Evolutionary conservation across 345 rosid genomes (phyloP), one percentile per base, ranked within the genome.

Genomic region (Mallotus nudiflorus): DNA sequence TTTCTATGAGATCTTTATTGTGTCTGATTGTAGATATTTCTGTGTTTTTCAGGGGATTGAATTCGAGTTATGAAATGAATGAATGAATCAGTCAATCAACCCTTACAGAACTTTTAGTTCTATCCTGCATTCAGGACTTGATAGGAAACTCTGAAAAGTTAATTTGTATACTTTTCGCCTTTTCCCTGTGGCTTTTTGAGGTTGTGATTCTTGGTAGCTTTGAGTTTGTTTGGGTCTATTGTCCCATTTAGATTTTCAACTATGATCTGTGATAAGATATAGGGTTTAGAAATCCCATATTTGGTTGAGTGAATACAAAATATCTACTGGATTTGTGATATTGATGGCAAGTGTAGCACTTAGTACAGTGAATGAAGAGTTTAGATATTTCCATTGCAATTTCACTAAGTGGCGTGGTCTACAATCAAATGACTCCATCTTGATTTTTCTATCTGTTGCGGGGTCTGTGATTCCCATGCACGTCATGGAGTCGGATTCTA

Each of bases 401-500:
- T 62, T 77, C 55, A 53, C 68, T 24, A 42, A 9, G 9, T 29
- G 65, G 73, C 77, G 63, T 48, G 65, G 54, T 67, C 82, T 71
- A 69, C 58, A 29, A 28, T 69, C 78, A 48, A 77, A 77, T 53
- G 83, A 84, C 64, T 67, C 89, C 0, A 85, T 93, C 81, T 72
- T 85, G 62, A 74, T 89, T 55, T 90, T 82, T 77, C 83, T 90
- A 61, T 79, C 86, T 66, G 77, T 80, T 70, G 84, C 75, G 68
- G 89, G 87, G 28, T 85, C 96, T 69, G 25, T 89, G 77, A 80
- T 79, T 67, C 91, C 92, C 0, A 83, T 86, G 85, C 73, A 56
- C 62, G 73, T 91, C 25, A 77, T 84, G 92, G 87, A 85, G 81
- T 89, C 87, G 0, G 96, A 86, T 73, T 86, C 88, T 9, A 81